Percentiles rank a stretch among this genome's conserved stretches.
These are phyloP conservation scores for Venturia oleaginea DNA, from an alignment of 2,329 filamentous ascomycete genomes.

Conservation along the genomic window DNA sequence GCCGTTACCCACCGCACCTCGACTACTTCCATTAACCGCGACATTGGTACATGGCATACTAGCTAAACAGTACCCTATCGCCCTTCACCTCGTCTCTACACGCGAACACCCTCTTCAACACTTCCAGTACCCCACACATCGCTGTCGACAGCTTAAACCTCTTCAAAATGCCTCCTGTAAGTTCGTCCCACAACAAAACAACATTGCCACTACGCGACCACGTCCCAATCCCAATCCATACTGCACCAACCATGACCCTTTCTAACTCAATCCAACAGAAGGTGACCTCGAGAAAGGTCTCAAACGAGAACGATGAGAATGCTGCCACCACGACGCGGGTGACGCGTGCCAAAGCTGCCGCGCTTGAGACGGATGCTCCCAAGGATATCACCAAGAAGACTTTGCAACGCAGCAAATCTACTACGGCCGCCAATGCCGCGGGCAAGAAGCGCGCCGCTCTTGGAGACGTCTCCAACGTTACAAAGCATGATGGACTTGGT, in stretches of 20 bases:
- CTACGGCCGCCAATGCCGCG: constrained; percentile 31
- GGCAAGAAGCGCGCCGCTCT: constrained; percentile 72
- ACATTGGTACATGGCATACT: constrained; percentile 14
- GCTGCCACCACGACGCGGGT: constrained; percentile 70
- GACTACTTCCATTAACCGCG: constrained; percentile 6
- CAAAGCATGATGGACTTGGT: constrained; percentile 53
- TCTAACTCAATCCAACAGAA: constrained; percentile 11
- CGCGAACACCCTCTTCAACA: neutral
- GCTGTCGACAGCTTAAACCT: neutral
- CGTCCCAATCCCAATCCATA: neutral
- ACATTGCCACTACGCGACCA: constrained; percentile 11
- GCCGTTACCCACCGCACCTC: neutral
- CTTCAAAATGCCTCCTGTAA: constrained; percentile 49
- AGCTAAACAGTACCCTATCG: constrained; percentile 12
- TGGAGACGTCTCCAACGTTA: constrained; percentile 91
- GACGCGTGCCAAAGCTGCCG: constrained; percentile 85
- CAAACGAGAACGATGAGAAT: constrained; percentile 50
- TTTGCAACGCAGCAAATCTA: constrained; percentile 45
- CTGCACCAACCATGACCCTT: constrained; percentile 1
- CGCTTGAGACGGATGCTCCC: constrained; percentile 35
- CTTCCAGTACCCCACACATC: neutral
- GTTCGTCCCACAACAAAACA: constrained; percentile 22
- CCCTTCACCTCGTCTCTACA: constrained; percentile 12
- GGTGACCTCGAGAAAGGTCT: constrained; percentile 8
- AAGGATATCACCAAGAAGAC: constrained; percentile 36